phyloP scores from a whole-genome alignment of 139 green algal genomes.

The Tetradesmus lagerheimii region DNA sequence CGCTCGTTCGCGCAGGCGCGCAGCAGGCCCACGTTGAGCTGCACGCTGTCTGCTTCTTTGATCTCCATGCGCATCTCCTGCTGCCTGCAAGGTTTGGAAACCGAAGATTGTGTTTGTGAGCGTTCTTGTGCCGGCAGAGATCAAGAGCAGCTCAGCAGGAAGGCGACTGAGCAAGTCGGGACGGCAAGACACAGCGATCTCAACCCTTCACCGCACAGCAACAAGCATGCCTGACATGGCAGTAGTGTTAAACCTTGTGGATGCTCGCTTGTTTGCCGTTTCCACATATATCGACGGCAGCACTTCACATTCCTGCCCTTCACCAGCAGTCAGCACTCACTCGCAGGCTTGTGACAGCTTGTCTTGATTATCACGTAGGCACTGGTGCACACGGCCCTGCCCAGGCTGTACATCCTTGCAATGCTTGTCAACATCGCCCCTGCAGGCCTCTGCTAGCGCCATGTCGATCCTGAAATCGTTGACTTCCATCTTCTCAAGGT shows the following conservation, averaged over 20 bases:
- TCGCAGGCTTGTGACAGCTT: slow-evolving; percentile 72
- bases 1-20: slow-evolving; percentile 69
- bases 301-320: no score
- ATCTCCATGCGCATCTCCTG: slow-evolving; percentile 79
- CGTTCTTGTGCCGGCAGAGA: not conserved
- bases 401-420: slow-evolving; percentile 72
- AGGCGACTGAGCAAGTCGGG: not conserved
- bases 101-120: not conserved
- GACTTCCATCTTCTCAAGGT: slow-evolving; percentile 87
- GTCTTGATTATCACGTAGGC: slow-evolving; percentile 70
- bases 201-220: no score
- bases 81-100: slow-evolving; percentile 50
- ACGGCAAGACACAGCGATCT: no score
- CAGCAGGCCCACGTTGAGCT: slow-evolving; percentile 64
- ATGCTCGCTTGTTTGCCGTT: no score
- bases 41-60: slow-evolving; percentile 65
- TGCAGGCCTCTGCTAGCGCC: slow-evolving; percentile 76
- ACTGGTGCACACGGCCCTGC: slow-evolving; percentile 77
- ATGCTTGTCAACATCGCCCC: slow-evolving; percentile 68
- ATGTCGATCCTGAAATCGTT: slow-evolving; percentile 69
- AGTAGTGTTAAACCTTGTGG: no score
- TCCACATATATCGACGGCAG: no score
- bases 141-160: not conserved
- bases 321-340: slow-evolving; percentile 5
- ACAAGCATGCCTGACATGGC: not conserved